These are phyloP conservation scores for Salix dunnii DNA, from an alignment of 345 rosid species.

Conservation along the genomic window DNA sequence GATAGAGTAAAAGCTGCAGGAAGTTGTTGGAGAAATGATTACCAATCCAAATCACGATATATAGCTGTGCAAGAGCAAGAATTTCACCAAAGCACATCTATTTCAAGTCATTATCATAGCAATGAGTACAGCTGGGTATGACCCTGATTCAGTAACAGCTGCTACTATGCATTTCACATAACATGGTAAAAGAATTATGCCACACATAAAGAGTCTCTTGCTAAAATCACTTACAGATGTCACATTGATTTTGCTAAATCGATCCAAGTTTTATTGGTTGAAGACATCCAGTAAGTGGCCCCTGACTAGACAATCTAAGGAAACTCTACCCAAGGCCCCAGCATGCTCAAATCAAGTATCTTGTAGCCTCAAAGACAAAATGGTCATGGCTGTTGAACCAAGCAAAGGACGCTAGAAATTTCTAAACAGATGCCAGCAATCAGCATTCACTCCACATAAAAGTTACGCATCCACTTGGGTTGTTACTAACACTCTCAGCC, in stretches of 20 bases:
- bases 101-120: background rate
- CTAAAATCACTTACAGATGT: too few relatives aligned
- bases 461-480: background rate
- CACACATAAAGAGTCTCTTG: too few relatives aligned
- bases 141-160: too few relatives aligned
- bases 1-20: conserved; percentile 63
- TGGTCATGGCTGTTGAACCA: background rate
- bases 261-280: too few relatives aligned
- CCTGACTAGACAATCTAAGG: background rate
- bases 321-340: background rate
- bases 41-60: background rate
- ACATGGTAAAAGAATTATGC: too few relatives aligned
- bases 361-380: background rate
- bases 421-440: background rate
- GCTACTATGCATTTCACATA: too few relatives aligned
- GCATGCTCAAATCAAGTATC: background rate
- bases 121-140: background rate
- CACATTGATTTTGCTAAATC: too few relatives aligned
- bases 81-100: background rate
- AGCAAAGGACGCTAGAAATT: background rate
- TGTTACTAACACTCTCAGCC: background rate
- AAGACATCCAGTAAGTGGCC: too few relatives aligned
- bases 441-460: too few relatives aligned
- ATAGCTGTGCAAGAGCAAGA: background rate
- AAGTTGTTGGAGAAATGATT: conserved; percentile 3